These are phyloP conservation scores for Lactarius vividus DNA, from an alignment of 768 basidiomycete genomes.

Conservation along the genomic window DNA sequence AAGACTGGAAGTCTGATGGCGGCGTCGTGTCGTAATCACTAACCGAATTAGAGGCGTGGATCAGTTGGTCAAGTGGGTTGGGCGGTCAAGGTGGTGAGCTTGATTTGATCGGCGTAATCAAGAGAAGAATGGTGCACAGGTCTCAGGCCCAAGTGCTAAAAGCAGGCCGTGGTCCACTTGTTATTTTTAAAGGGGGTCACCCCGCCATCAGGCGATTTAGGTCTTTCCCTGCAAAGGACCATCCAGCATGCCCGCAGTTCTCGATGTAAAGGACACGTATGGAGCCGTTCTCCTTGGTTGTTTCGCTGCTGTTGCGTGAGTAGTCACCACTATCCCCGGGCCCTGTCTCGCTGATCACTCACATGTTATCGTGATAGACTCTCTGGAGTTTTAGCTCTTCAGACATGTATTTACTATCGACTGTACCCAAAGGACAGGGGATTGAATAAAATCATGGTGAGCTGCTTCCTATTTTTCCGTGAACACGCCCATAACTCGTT, in stretches of 20 bases:
- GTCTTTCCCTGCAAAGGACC: neutral
- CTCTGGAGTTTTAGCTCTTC: slow-evolving; percentile 22
- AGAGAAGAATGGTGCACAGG: neutral
- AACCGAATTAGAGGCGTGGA: neutral
- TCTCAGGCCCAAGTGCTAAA: neutral
- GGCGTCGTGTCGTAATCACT: neutral
- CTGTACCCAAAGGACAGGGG: slow-evolving; percentile 13
- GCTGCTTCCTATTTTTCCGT: neutral
- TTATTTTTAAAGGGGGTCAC: neutral
- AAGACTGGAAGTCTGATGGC: neutral
- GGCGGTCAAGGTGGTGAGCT: neutral
- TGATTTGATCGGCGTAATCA: neutral
- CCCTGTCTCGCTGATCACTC: neutral
- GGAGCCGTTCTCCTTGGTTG: slow-evolving; percentile 24
- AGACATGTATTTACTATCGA: slow-evolving; percentile 23
- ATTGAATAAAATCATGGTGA: slow-evolving; percentile 19
- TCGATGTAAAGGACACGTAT: slow-evolving; percentile 7
- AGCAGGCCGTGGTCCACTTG: neutral
- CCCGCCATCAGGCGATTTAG: neutral
- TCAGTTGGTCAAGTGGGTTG: neutral
- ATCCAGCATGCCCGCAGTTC: slow-evolving; percentile 21
- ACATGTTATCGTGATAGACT: slow-evolving; percentile 9
- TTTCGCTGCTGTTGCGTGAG: slow-evolving; percentile 22
- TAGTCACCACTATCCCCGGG: neutral
- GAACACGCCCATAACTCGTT: neutral